phyloP scores from a whole-genome alignment of 768 basidiomycete species.

The Calvatia gigantea region DNA sequence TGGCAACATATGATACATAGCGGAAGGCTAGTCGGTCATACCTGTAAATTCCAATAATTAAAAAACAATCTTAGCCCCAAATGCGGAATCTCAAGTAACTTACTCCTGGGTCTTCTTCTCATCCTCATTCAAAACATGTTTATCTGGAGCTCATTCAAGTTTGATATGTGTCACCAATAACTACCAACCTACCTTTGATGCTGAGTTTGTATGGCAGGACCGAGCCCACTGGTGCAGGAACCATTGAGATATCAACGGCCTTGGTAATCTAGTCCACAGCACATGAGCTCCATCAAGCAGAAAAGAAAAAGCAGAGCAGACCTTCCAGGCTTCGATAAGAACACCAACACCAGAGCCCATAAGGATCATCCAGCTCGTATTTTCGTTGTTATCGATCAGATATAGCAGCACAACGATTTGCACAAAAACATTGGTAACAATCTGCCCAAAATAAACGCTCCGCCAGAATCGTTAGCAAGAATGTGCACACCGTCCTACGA shows the following conservation, averaged over 20 bases:
- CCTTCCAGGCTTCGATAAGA: constrained; percentile 94
- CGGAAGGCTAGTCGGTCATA: constrained; percentile 93
- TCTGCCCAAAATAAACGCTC: constrained; percentile 26
- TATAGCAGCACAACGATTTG: constrained; percentile 88
- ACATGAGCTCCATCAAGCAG: constrained; percentile 13
- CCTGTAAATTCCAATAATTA: constrained; percentile 33
- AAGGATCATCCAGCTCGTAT: constrained; percentile 98
- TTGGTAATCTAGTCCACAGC: constrained; percentile 62
- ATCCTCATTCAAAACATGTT: constrained; percentile 93
- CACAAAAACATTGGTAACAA: constrained; percentile 93
- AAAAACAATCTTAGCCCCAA: constrained; percentile 6
- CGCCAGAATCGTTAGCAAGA: constrained; percentile 1
- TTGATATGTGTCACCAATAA: constrained; percentile 10
- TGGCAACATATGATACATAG: constrained; percentile 87
- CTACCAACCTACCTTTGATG: constrained; percentile 61
- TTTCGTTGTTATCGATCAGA: constrained; percentile 91
- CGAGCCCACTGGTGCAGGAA: constrained; percentile 59
- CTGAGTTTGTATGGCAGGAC: constrained; percentile 74
- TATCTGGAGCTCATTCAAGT: constrained; percentile 50
- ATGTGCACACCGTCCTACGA: constrained; percentile 49
- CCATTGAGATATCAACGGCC: constrained; percentile 82
- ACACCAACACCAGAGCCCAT: constrained; percentile 82
- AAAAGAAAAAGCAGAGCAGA: constrained; percentile 23
- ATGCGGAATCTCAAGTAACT: constrained; percentile 21
- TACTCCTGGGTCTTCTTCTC: constrained; percentile 98